Conservation (phyloP, 2,329 filamentous ascomycete genomes). For the Phyllosticta citrichinensis region DNA sequence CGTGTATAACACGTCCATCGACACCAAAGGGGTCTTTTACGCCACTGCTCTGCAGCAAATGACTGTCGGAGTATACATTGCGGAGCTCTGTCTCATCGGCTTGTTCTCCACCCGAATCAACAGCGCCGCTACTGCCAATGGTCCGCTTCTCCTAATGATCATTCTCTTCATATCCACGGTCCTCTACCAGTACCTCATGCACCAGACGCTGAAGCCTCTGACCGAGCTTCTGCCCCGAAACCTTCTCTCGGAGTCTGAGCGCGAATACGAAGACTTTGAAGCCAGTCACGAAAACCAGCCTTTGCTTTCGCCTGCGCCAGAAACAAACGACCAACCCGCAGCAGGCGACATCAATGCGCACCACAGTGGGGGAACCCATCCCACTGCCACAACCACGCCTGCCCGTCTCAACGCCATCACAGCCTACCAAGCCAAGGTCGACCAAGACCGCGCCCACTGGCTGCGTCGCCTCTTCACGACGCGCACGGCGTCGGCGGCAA, state of each 20-base stretch:
- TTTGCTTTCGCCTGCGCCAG: background rate
- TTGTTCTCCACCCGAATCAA: constrained; percentile 20
- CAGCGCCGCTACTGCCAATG: constrained; percentile 21
- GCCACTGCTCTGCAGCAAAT: constrained; percentile 38
- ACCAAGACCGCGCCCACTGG: background rate
- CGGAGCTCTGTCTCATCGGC: constrained; percentile 43
- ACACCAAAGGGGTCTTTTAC: constrained; percentile 40
- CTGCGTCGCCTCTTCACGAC: constrained; percentile 8
- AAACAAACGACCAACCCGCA: background rate
- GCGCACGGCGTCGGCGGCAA: constrained; percentile 5
- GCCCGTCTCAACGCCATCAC: constrained; percentile 4
- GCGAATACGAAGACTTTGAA: constrained; percentile 27
- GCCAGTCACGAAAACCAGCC: constrained; percentile 1
- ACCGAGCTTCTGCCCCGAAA: constrained; percentile 9
- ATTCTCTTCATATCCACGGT: constrained; percentile 17
- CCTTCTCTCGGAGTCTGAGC: constrained; percentile 38
- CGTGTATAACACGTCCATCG: constrained; percentile 36
- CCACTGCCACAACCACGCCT: background rate
- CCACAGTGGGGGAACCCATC: background rate
- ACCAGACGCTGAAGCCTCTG: constrained; percentile 8
- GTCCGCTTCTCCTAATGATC: constrained; percentile 23
- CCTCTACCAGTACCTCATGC: constrained; percentile 11
- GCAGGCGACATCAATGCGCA: background rate
- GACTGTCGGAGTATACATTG: constrained; percentile 37
- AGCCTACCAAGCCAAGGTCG: background rate